These are phyloP conservation scores for Amaranthus tricolor DNA, from an alignment of 179 eudicot genomes.

Conservation along the genomic window DNA sequence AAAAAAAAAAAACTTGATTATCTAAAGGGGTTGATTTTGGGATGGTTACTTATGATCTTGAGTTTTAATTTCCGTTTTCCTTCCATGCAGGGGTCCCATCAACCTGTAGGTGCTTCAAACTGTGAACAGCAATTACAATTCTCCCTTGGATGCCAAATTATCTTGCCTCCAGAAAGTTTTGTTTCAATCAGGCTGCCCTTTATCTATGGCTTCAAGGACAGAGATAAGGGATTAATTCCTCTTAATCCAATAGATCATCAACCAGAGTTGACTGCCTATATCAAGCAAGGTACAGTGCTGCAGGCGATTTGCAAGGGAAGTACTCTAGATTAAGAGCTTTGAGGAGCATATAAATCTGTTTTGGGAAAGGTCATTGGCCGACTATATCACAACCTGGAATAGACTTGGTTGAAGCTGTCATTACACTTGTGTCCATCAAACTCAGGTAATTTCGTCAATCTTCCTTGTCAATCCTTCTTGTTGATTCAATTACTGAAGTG, in stretches of 20 bases:
- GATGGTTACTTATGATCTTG: not conserved
- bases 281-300: slow-evolving; percentile 67
- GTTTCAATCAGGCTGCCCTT: slow-evolving; percentile 88
- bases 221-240: slow-evolving; percentile 60
- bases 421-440: slow-evolving; percentile 2
- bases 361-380: slow-evolving; percentile 12
- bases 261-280: slow-evolving; percentile 86
- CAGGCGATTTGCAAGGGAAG: slow-evolving; percentile 53
- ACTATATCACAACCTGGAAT: slow-evolving; percentile 1
- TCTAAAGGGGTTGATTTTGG: too few species aligned
- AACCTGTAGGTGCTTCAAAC: slow-evolving; percentile 43
- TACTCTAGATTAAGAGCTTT: slow-evolving; percentile 31
- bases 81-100: slow-evolving; percentile 58
- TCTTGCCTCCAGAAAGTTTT: slow-evolving; percentile 93
- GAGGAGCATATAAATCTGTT: not conserved
- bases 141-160: slow-evolving; percentile 68
- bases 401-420: slow-evolving; percentile 5
- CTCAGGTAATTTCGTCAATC: slow-evolving; percentile 19
- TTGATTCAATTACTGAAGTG: not conserved
- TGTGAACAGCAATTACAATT: slow-evolving; percentile 64
- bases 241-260: slow-evolving; percentile 67
- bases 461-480: not conserved
- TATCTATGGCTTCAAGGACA: slow-evolving; percentile 63
- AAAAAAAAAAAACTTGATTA: too few species aligned
- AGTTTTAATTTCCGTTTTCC: slow-evolving; percentile 7